Evolutionary conservation across 2,329 filamentous ascomycete species (phyloP).

Genomic region (Paraphaeosphaeria minitans): DNA sequence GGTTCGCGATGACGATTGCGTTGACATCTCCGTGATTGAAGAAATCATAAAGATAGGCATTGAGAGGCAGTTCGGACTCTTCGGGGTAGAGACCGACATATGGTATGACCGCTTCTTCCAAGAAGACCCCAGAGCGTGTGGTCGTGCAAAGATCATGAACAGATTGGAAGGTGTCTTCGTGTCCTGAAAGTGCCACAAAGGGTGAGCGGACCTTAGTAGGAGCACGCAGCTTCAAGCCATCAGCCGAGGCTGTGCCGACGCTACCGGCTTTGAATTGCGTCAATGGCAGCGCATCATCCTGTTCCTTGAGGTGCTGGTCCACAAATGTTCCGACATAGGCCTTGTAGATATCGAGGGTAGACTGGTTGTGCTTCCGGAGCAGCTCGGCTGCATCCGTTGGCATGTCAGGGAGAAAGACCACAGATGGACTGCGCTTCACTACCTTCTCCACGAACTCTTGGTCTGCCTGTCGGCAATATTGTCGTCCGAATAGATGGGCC

Average conservation of each 20-base stretch:
- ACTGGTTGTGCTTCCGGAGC: conserved; percentile 65
- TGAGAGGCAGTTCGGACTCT: conserved; percentile 60
- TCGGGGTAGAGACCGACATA: conserved; percentile 67
- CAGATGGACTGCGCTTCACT: conserved; percentile 64
- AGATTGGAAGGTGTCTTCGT: conserved; percentile 65
- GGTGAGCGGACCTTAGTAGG: conserved; percentile 63
- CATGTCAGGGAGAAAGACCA: conserved; percentile 68
- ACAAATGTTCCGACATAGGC: conserved; percentile 73
- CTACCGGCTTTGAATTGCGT: conserved; percentile 57
- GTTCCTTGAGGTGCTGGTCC: conserved; percentile 62
- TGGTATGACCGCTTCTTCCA: conserved; percentile 75
- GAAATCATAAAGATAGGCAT: conserved; percentile 76
- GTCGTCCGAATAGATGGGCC: conserved; percentile 71
- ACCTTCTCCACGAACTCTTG: conserved; percentile 54
- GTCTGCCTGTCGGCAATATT: conserved; percentile 55
- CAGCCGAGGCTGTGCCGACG: conserved; percentile 23
- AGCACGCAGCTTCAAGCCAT: conserved; percentile 34
- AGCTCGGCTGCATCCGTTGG: conserved; percentile 62
- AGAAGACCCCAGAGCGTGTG: conserved; percentile 70
- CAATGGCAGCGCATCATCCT: conserved; percentile 65
- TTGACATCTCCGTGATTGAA: conserved; percentile 72
- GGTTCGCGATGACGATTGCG: conserved; percentile 67
- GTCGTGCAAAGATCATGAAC: conserved; percentile 71
- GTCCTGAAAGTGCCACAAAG: conserved; percentile 74
- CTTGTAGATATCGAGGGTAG: conserved; percentile 69